These are phyloP conservation scores for Solanum pimpinellifolium DNA, from an alignment of 257 asterid species.

Conservation along the genomic window DNA sequence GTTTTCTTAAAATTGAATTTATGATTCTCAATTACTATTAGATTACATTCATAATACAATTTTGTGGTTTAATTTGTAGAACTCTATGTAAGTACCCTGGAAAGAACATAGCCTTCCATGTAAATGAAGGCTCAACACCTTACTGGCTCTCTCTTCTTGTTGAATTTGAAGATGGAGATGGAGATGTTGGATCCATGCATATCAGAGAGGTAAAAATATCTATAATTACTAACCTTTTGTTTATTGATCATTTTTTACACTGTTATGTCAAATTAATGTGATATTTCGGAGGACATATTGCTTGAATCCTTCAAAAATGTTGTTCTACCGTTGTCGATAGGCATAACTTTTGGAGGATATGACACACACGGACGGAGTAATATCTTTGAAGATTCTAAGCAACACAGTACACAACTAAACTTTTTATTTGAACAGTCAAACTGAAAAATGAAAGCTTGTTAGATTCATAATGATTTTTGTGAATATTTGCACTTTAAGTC, in stretches of 20 bases:
- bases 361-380: background rate
- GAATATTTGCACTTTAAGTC: constrained; percentile 12
- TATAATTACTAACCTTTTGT: too few relatives aligned
- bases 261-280: background rate
- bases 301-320: background rate
- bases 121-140: constrained; percentile 86
- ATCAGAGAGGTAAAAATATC: constrained; percentile 58
- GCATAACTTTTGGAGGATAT: background rate
- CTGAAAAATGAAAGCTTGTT: background rate
- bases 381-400: background rate
- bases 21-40: background rate
- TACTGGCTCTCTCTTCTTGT: constrained; percentile 82
- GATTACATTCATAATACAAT: background rate
- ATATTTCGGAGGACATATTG: background rate
- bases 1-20: background rate
- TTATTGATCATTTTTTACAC: background rate
- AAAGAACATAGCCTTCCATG: constrained; percentile 75
- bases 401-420: background rate
- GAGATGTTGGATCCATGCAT: constrained; percentile 91
- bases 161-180: constrained; percentile 91
- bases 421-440: background rate
- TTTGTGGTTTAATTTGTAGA: constrained; percentile 20
- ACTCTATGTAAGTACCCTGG: constrained; percentile 84
- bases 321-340: too few relatives aligned
- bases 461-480: background rate